Evolutionary conservation across 306 rosid genomes (phyloP).

Genomic region (Prunus padus): DNA sequence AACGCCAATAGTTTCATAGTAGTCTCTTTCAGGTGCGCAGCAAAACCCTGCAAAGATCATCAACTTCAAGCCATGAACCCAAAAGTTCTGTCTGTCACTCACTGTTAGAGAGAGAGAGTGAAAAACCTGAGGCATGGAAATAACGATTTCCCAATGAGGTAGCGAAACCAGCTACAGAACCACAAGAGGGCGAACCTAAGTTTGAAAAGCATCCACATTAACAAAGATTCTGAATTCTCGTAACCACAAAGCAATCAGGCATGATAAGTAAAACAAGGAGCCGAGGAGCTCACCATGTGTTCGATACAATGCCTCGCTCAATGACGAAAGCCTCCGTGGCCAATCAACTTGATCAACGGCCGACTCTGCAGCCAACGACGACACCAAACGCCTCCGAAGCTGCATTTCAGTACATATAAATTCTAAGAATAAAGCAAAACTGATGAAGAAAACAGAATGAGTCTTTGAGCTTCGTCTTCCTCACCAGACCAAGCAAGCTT

Average conservation of each 20-base stretch:
- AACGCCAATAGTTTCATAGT: slow-evolving; percentile 72
- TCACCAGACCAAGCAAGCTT: slow-evolving; percentile 61
- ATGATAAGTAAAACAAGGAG: neutral
- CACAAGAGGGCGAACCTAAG: slow-evolving; percentile 44
- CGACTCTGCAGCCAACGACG: slow-evolving; percentile 40
- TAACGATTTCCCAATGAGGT: slow-evolving; percentile 36
- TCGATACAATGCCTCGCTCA: slow-evolving; percentile 35
- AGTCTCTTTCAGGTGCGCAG: slow-evolving; percentile 51
- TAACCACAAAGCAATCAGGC: neutral
- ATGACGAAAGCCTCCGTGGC: slow-evolving; percentile 27
- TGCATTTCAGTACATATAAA: slow-evolving; percentile 25
- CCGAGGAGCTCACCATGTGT: slow-evolving; percentile 40
- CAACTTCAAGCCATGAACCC: neutral
- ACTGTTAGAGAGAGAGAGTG: neutral
- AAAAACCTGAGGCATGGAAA: slow-evolving; percentile 70
- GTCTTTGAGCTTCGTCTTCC: neutral
- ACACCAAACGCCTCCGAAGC: slow-evolving; percentile 61
- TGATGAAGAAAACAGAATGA: neutral
- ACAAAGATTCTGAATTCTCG: neutral
- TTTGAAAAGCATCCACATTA: neutral
- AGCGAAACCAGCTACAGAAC: slow-evolving; percentile 34
- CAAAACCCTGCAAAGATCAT: slow-evolving; percentile 33
- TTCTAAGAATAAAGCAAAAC: neutral
- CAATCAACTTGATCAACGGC: slow-evolving; percentile 25
- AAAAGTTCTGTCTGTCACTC: neutral